These are phyloP conservation scores for Orbilia javanica DNA, from an alignment of 2,329 filamentous ascomycete genomes.

Conservation along the genomic window DNA sequence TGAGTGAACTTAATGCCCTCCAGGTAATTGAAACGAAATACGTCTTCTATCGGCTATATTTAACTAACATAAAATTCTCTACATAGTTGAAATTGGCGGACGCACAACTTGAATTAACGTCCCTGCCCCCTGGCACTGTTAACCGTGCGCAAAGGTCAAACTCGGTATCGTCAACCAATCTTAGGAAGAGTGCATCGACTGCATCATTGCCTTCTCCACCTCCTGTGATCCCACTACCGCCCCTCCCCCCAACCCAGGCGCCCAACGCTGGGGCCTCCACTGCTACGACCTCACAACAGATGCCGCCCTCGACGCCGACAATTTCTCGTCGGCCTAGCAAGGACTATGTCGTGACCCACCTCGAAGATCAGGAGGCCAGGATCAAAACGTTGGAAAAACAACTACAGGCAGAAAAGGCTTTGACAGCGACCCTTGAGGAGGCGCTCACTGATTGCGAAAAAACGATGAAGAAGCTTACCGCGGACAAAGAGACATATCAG, in stretches of 20 bases:
- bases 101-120: slow-evolving; percentile 66
- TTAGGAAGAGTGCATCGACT: slow-evolving; percentile 87
- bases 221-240: slow-evolving; percentile 94
- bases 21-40: slow-evolving; percentile 72
- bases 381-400: slow-evolving; percentile 98
- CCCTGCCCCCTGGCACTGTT: slow-evolving; percentile 61
- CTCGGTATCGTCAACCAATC: slow-evolving; percentile 72
- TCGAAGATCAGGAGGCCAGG: slow-evolving; percentile 94
- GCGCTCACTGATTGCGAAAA: slow-evolving; percentile 92
- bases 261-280: slow-evolving; percentile 63
- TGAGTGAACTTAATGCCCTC: slow-evolving; percentile 78
- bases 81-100: slow-evolving; percentile 74
- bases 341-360: slow-evolving; percentile 81
- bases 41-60: slow-evolving; percentile 59
- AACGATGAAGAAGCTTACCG: slow-evolving; percentile 69
- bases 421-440: slow-evolving; percentile 94
- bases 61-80: slow-evolving; percentile 57
- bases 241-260: slow-evolving; percentile 72
- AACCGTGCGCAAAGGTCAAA: slow-evolving; percentile 71
- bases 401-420: slow-evolving; percentile 92
- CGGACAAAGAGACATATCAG: slow-evolving; percentile 89
- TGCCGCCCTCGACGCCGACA: slow-evolving; percentile 71
- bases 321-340: slow-evolving; percentile 83
- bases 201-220: slow-evolving; percentile 90
- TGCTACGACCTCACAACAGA: slow-evolving; percentile 65